Evolutionary conservation across 768 basidiomycete genomes (phyloP), one percentile per base, ranked within the genome.

Genomic region (Mycena amicta): DNA sequence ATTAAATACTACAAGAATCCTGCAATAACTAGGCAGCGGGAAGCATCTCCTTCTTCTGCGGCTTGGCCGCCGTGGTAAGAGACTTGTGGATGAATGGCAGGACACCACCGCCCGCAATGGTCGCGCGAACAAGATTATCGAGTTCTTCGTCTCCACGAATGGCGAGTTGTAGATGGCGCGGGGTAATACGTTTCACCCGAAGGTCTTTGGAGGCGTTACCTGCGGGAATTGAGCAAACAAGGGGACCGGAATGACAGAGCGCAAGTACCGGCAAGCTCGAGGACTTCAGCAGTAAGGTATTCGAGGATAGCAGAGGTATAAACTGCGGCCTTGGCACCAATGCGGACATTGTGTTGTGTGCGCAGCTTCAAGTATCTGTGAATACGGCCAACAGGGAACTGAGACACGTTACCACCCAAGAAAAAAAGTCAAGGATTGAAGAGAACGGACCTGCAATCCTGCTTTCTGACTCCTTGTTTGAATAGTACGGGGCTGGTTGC

Each of bases 361-460:
- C 90, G 84, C 69, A 89, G 89, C 72, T 97, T 95, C 64, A 97
- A 77, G 76, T 92, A 96, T 78, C 95, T 86, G 72, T 98, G 95
- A 56, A 97, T 95, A 92, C 95, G 95, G 51, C 95, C 94, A 45
- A 97, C 95, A 33, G 95, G 94, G 74, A 97, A 97, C 93, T 95
- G 66, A 29, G 27, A 25, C 22, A n/a, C 8, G 12, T 16, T 23
- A 23, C 20, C 43, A 45, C 8, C 20, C 20, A 50, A 58, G 22
- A 54, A 28, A 28, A 30, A 30, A 31, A 47, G 29, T 27, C 26
- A 50, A 20, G 40, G 51, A 27, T 41, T 45, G 15, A 59, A 37
- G 16, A 28, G 53, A 40, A 63, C 75, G 52, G 52, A 92, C 93
- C 83, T 95, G 92, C 3, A 97, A 78, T 3, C 94, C 94, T 25